phyloP scores from a whole-genome alignment of 345 rosid species.

The Lenwebbia sp. region DNA sequence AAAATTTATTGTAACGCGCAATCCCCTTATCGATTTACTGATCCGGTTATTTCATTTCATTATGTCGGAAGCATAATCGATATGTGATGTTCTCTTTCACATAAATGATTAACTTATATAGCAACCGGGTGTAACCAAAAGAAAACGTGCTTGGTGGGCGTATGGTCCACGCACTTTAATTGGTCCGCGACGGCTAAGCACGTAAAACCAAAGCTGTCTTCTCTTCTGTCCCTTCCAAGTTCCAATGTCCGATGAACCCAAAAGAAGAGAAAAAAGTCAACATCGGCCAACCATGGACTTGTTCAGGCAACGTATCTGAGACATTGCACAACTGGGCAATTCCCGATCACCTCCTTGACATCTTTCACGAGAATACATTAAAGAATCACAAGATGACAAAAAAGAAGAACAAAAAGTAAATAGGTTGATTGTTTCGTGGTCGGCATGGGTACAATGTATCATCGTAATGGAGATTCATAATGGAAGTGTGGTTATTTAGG shows the following conservation, averaged over 20 bases:
- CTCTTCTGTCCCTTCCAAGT: neutral
- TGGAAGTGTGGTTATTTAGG: too few relatives aligned
- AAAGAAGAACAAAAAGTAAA: neutral
- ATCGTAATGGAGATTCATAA: neutral
- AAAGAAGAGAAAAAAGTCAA: neutral
- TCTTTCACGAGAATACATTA: neutral
- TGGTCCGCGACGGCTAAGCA: neutral
- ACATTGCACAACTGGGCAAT: neutral
- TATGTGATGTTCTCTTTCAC: neutral
- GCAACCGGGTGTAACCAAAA: neutral
- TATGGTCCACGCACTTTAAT: too few relatives aligned
- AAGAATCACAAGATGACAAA: neutral
- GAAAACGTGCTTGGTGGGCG: neutral
- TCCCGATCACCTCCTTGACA: neutral
- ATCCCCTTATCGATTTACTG: neutral
- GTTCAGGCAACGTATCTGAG: neutral
- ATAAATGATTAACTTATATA: neutral
- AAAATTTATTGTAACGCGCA: neutral
- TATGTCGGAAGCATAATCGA: neutral
- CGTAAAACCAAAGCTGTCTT: neutral
- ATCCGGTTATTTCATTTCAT: neutral
- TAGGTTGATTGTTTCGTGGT: neutral
- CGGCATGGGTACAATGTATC: neutral
- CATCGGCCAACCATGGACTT: neutral
- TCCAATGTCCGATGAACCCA: neutral